Evolutionary conservation across 192 early-diverging fungal species (phyloP).

Genomic region (Podila minutissima): DNA sequence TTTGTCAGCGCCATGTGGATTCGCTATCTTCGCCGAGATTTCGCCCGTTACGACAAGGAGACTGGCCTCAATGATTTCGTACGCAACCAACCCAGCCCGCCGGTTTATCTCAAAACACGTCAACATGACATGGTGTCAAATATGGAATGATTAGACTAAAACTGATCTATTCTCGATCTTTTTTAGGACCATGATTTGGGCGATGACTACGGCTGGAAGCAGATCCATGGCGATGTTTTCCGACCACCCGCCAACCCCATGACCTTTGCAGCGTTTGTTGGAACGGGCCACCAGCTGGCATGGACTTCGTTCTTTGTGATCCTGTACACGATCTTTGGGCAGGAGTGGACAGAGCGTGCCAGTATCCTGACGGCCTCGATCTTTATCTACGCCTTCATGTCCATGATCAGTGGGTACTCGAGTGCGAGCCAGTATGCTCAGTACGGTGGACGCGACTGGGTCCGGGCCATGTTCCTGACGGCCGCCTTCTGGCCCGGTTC

Average conservation of each 20-base stretch:
- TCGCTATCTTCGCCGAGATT: slow-evolving; percentile 77
- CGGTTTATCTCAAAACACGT: background rate
- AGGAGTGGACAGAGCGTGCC: slow-evolving; percentile 71
- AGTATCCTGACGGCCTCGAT: slow-evolving; percentile 80
- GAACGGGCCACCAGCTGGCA: slow-evolving; percentile 71
- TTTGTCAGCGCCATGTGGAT: slow-evolving; percentile 81
- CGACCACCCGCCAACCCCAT: slow-evolving; percentile 72
- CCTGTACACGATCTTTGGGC: slow-evolving; percentile 65
- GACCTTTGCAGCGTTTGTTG: slow-evolving; percentile 73
- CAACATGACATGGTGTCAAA: background rate
- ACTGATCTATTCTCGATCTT: background rate
- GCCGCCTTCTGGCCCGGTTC: slow-evolving; percentile 75
- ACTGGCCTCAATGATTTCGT: slow-evolving; percentile 74
- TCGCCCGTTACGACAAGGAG: slow-evolving; percentile 80
- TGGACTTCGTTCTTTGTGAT: slow-evolving; percentile 62
- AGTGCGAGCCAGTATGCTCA: slow-evolving; percentile 72
- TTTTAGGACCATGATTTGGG: slow-evolving; percentile 73
- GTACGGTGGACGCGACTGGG: slow-evolving; percentile 78
- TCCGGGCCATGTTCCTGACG: slow-evolving; percentile 71
- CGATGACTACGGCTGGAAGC: slow-evolving; percentile 92
- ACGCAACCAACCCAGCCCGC: slow-evolving; percentile 6
- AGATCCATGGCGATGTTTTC: slow-evolving; percentile 89
- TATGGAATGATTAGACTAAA: background rate
- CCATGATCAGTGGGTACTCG: slow-evolving; percentile 73
- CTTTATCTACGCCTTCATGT: slow-evolving; percentile 83